phyloP scores from a whole-genome alignment of 1,284 basidiomycete genomes.

The Trametes hirsuta region DNA sequence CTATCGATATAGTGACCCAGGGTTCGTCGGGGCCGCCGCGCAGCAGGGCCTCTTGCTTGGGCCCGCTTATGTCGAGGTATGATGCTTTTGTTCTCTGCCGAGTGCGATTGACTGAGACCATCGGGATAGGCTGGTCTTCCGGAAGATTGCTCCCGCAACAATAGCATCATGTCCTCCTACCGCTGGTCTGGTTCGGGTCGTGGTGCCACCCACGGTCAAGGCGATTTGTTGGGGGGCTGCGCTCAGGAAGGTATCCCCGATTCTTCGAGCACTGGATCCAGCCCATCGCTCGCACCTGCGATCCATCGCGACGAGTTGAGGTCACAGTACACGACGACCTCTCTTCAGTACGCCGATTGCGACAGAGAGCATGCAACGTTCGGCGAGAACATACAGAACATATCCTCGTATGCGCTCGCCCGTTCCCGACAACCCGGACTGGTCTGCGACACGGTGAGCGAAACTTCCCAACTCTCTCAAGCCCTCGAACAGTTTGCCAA shows the following conservation, averaged over 20 bases:
- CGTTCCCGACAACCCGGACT: slow-evolving; percentile 8
- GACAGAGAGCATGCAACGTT: slow-evolving; percentile 2
- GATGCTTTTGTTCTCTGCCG: neutral
- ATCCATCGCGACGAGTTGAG: neutral
- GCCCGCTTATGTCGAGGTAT: slow-evolving; percentile 10
- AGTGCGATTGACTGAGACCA: neutral
- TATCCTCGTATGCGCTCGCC: slow-evolving; percentile 4
- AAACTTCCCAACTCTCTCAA: neutral
- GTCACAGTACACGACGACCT: neutral
- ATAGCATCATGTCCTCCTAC: slow-evolving; percentile 2
- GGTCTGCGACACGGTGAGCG: slow-evolving; percentile 19
- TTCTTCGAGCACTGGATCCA: neutral
- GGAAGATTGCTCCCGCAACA: slow-evolving; percentile 2
- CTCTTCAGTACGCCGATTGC: slow-evolving; percentile 11
- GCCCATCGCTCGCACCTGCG: neutral
- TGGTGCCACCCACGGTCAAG: neutral
- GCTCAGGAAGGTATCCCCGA: neutral
- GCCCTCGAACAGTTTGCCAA: neutral
- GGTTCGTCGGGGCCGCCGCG: neutral
- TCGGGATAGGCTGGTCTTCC: neutral
- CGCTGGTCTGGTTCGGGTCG: slow-evolving; percentile 4
- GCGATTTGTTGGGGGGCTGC: neutral
- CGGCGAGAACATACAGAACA: slow-evolving; percentile 3
- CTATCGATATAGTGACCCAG: slow-evolving; percentile 13
- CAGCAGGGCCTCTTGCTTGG: slow-evolving; percentile 9